These are phyloP conservation scores for Magnusiomyces sp. DNA, from an alignment of 1,139 yeast species.

Conservation along the genomic window DNA sequence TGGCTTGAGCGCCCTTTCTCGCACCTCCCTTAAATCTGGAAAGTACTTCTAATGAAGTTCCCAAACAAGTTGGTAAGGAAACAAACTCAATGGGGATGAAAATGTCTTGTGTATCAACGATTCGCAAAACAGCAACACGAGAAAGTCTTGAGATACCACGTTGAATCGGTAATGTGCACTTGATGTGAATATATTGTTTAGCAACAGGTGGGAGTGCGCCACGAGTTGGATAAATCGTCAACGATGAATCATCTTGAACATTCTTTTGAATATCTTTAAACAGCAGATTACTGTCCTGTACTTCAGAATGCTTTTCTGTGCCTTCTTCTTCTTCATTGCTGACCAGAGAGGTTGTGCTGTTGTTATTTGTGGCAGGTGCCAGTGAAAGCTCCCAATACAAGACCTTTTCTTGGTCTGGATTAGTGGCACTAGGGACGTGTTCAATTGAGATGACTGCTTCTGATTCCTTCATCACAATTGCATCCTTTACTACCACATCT, in stretches of 20 bases:
- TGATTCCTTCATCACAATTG: slow-evolving; percentile 16
- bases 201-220: slow-evolving; percentile 27
- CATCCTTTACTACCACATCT: slow-evolving; percentile 18
- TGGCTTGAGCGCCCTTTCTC: slow-evolving; percentile 18
- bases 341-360: not conserved
- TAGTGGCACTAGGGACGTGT: slow-evolving; percentile 6
- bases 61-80: slow-evolving; percentile 29
- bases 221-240: slow-evolving; percentile 17
- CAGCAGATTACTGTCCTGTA: not conserved
- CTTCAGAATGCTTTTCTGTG: slow-evolving; percentile 17
- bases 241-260: slow-evolving; percentile 1
- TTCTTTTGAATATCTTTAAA: not conserved
- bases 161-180: slow-evolving; percentile 2
- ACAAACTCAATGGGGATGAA: slow-evolving; percentile 28
- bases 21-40: slow-evolving; percentile 27
- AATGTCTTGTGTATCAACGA: slow-evolving; percentile 29
- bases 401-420: slow-evolving; percentile 1
- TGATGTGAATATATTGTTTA: slow-evolving; percentile 16
- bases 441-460: slow-evolving; percentile 12
- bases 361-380: slow-evolving; percentile 3
- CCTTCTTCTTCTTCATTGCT: slow-evolving; percentile 1
- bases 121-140: slow-evolving; percentile 26
- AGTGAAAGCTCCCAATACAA: slow-evolving; percentile 7
- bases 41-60: slow-evolving; percentile 26
- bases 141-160: slow-evolving; percentile 11